phyloP scores from a whole-genome alignment of 805 yeast species.

The Nakazawaea sp. region DNA sequence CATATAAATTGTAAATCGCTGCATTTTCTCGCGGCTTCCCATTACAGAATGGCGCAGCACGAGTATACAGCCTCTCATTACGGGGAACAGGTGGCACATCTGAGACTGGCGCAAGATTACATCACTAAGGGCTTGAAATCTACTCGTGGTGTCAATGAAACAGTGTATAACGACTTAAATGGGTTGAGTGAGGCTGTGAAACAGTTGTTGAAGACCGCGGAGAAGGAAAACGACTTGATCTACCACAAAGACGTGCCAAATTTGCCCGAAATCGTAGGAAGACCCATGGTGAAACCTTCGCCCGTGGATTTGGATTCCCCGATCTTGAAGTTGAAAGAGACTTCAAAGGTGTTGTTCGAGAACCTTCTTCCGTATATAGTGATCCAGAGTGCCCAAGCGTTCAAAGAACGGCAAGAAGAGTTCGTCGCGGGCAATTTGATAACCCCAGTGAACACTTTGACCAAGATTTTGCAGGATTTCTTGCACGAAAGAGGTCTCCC shows the following conservation, averaged over 20 bases:
- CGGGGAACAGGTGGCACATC: conserved; percentile 66
- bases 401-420: conserved; percentile 54
- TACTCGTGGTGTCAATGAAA: conserved; percentile 32
- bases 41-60: conserved; percentile 51
- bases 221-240: conserved; percentile 76
- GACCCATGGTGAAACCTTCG: conserved; percentile 48
- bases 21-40: conserved; percentile 70
- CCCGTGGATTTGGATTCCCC: conserved; percentile 27
- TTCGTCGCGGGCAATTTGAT: conserved; percentile 38
- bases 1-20: conserved; percentile 50
- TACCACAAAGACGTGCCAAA: conserved; percentile 62
- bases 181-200: conserved; percentile 41
- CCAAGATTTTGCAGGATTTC: conserved; percentile 34
- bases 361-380: conserved; percentile 61
- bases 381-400: conserved; percentile 61
- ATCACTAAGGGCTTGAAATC: conserved; percentile 31
- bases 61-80: conserved; percentile 43
- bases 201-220: conserved; percentile 44
- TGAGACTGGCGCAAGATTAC: conserved; percentile 34
- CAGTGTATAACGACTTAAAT: conserved; percentile 43
- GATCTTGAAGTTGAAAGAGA: conserved; percentile 14
- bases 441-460: conserved; percentile 42
- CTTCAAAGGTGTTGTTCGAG: conserved; percentile 37
- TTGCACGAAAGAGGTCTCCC: conserved; percentile 49
- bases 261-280: conserved; percentile 36